Percentiles rank a stretch among this genome's conserved stretches.
Conservation (phyloP, 2,329 filamentous ascomycete genomes). For the Ceratocystis papillata region DNA sequence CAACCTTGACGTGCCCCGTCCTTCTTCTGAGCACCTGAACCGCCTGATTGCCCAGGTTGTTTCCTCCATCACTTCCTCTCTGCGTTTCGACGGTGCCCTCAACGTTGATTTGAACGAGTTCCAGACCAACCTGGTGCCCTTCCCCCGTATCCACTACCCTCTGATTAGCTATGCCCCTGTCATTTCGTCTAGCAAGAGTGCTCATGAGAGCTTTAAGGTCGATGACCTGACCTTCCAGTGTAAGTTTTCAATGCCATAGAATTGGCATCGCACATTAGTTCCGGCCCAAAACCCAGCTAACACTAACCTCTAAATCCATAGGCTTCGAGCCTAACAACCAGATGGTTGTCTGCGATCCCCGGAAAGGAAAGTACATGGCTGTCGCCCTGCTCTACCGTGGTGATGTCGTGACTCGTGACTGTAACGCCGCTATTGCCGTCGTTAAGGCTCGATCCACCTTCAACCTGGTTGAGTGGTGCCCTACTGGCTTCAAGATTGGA, state of each 20-base stretch:
- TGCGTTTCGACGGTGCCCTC: slow-evolving; percentile 61
- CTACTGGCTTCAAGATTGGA: slow-evolving; percentile 64
- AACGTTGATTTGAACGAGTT: slow-evolving; percentile 69
- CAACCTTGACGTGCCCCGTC: slow-evolving; percentile 58
- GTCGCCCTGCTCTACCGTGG: slow-evolving; percentile 62
- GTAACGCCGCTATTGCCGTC: slow-evolving; percentile 53
- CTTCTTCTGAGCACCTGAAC: slow-evolving; percentile 61
- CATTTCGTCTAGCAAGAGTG: slow-evolving; percentile 62
- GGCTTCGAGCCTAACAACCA: slow-evolving; percentile 70
- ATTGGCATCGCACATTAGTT: too few relatives aligned
- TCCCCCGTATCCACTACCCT: slow-evolving; percentile 64
- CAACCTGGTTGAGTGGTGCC: slow-evolving; percentile 66
- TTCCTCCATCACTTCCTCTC: slow-evolving; percentile 61
- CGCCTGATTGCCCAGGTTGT: slow-evolving; percentile 63
- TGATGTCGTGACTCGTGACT: slow-evolving; percentile 60
- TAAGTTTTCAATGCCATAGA: slow-evolving; percentile 34
- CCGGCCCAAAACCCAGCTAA: not conserved
- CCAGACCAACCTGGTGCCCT: slow-evolving; percentile 65
- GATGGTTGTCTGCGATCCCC: slow-evolving; percentile 65
- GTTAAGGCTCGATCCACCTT: slow-evolving; percentile 62
- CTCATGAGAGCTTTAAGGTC: slow-evolving; percentile 81
- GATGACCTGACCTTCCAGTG: slow-evolving; percentile 65
- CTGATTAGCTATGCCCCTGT: slow-evolving; percentile 63
- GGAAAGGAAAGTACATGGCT: slow-evolving; percentile 68
- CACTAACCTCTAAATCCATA: slow-evolving; percentile 28